These are phyloP conservation scores for Agrocybe pediades DNA, from an alignment of 768 basidiomycete genomes.

Conservation along the genomic window DNA sequence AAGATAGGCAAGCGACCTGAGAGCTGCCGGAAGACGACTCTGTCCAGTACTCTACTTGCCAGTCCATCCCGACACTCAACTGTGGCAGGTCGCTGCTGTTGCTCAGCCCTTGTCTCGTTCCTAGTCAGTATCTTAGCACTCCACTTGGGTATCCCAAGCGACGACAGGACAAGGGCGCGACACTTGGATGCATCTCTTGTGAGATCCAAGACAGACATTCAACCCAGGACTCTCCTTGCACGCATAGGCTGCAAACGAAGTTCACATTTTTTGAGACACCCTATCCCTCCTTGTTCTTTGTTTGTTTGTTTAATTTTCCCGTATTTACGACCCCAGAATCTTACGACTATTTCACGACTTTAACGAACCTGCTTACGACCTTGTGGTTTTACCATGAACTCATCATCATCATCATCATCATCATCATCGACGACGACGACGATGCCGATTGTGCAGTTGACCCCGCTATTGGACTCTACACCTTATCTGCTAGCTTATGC, in stretches of 20 bases:
- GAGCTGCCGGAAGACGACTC: no score
- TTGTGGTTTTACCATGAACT: conserved; percentile 9
- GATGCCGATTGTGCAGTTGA: conserved; percentile 26
- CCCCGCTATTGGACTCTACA: conserved; percentile 46
- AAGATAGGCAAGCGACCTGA: no score
- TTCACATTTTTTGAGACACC: conserved; percentile 14
- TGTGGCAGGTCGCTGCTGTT: no score
- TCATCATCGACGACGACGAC: no score
- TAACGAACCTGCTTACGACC: conserved; percentile 10
- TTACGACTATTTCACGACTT: conserved; percentile 16
- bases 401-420: no score
- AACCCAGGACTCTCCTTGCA: conserved; percentile 16
- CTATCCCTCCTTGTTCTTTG: conserved; percentile 12
- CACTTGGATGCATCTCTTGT: conserved; percentile 18
- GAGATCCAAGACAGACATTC: conserved; percentile 17
- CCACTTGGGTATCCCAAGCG: no score
- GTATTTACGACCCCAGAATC: conserved; percentile 8
- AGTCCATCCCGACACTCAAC: no score
- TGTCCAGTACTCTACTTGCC: no score
- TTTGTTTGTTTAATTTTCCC: conserved; percentile 6
- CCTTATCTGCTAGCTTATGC: conserved; percentile 57
- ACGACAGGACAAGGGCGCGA: conserved; percentile 5
- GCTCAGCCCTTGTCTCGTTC: no score
- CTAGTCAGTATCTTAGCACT: no score
- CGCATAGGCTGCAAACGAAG: conserved; percentile 22